Percentiles rank a stretch among this genome's conserved stretches.
Evolutionary conservation across 441 rosid species (phyloP).

Genomic region (Manihot esculenta): DNA sequence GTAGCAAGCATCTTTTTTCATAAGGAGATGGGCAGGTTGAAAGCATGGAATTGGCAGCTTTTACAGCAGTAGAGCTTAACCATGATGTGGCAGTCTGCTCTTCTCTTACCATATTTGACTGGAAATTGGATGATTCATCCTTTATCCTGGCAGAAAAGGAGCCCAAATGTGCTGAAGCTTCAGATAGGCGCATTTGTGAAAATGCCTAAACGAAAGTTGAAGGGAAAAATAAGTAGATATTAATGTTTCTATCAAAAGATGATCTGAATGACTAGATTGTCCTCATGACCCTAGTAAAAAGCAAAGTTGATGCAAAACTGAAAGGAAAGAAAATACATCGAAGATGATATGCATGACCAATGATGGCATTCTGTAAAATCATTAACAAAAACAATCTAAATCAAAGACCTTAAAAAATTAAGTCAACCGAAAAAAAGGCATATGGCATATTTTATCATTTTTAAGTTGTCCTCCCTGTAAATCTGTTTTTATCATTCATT

Average conservation of each 20-base stretch:
- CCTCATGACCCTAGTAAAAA: background rate
- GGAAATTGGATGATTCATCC: constrained; percentile 65
- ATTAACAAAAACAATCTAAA: background rate
- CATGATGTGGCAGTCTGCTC: constrained; percentile 67
- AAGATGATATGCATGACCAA: background rate
- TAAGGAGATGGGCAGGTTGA: constrained; percentile 96
- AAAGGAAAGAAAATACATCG: background rate
- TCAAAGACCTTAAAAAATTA: background rate
- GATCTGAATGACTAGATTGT: constrained; percentile 1
- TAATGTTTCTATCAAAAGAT: constrained; percentile 6
- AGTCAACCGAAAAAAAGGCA: background rate
- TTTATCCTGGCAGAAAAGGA: constrained; percentile 87
- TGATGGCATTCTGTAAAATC: background rate
- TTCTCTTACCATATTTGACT: constrained; percentile 62
- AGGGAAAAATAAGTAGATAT: background rate
- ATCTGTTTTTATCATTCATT: background rate
- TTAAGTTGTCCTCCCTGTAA: background rate
- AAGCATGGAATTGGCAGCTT: constrained; percentile 93
- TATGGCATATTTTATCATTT: background rate
- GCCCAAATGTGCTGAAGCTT: constrained; percentile 98
- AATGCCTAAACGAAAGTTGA: constrained; percentile 65
- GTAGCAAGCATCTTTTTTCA: constrained; percentile 91
- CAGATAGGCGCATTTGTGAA: constrained; percentile 97
- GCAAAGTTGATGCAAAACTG: background rate
- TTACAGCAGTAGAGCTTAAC: constrained; percentile 86